Evolutionary conservation across 2,329 filamentous ascomycete species (phyloP).

Genomic region (Talaromyces atroroseus): DNA sequence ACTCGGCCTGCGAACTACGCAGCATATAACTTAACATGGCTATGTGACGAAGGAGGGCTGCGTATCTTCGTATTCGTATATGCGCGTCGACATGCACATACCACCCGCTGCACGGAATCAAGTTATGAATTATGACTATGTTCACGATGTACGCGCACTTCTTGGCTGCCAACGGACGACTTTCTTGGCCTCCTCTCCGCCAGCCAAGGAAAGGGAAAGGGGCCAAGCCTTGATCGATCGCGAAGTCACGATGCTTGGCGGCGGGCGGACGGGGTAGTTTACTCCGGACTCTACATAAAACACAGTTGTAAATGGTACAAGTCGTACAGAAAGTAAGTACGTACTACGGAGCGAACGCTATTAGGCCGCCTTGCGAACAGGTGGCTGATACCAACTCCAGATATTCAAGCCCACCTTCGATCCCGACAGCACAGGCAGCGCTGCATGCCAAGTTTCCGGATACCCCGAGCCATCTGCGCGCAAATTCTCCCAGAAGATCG

Average conservation of each 20-base stretch:
- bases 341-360: not conserved
- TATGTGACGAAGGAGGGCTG: too few species aligned
- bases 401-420: slow-evolving; percentile 59
- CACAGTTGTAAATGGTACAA: too few species aligned
- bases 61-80: too few species aligned
- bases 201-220: slow-evolving; percentile 1
- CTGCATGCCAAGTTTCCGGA: slow-evolving; percentile 57
- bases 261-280: not conserved
- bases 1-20: too few species aligned
- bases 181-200: slow-evolving; percentile 13
- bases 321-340: not conserved
- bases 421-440: slow-evolving; percentile 51
- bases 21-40: too few species aligned
- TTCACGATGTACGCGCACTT: not conserved
- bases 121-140: too few species aligned
- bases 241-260: slow-evolving; percentile 3
- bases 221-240: slow-evolving; percentile 6
- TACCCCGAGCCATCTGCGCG: slow-evolving; percentile 51
- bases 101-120: too few species aligned
- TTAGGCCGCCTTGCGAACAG: slow-evolving; percentile 7
- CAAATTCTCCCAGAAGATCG: slow-evolving; percentile 60
- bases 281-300: not conserved
- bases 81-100: too few species aligned
- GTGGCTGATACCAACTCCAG: slow-evolving; percentile 57
- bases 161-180: not conserved